phyloP scores from a whole-genome alignment of 1,284 basidiomycete species.

The Apiotrichum laibachii region DNA sequence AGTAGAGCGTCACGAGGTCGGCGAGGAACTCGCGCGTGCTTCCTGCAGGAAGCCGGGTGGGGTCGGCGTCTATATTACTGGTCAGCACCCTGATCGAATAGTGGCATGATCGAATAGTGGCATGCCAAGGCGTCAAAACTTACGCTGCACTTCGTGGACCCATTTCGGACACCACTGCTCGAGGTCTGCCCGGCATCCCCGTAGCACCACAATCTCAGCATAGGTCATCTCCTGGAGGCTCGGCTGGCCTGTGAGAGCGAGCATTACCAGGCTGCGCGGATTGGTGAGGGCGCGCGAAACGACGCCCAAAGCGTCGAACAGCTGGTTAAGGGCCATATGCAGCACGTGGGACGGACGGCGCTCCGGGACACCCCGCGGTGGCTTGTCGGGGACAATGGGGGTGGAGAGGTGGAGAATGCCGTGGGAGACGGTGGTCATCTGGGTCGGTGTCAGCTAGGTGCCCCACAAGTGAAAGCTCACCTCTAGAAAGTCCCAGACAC shows the following conservation, averaged over 20 bases:
- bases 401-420: constrained; percentile 21
- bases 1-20: constrained; percentile 22
- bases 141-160: constrained; percentile 17
- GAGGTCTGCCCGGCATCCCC: constrained; percentile 16
- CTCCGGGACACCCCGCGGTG: constrained; percentile 19
- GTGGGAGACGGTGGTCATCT: constrained; percentile 24
- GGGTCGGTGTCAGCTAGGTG: not conserved
- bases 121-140: not conserved
- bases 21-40: constrained; percentile 17
- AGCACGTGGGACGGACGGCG: constrained; percentile 16
- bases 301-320: constrained; percentile 22
- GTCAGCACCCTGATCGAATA: too few relatives aligned
- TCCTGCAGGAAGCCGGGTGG: constrained; percentile 9
- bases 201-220: constrained; percentile 18
- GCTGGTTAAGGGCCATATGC: constrained; percentile 21
- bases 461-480: not conserved
- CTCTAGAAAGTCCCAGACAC: constrained; percentile 26
- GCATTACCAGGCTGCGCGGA: constrained; percentile 17
- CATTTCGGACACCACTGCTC: constrained; percentile 21
- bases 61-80: constrained; percentile 10
- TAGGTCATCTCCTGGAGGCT: constrained; percentile 5
- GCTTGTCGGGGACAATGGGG: constrained; percentile 18
- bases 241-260: constrained; percentile 5
- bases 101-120: too few relatives aligned
- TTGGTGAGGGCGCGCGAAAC: constrained; percentile 17